phyloP scores from a whole-genome alignment of 805 yeast species.

The Candida yuanshanica region DNA sequence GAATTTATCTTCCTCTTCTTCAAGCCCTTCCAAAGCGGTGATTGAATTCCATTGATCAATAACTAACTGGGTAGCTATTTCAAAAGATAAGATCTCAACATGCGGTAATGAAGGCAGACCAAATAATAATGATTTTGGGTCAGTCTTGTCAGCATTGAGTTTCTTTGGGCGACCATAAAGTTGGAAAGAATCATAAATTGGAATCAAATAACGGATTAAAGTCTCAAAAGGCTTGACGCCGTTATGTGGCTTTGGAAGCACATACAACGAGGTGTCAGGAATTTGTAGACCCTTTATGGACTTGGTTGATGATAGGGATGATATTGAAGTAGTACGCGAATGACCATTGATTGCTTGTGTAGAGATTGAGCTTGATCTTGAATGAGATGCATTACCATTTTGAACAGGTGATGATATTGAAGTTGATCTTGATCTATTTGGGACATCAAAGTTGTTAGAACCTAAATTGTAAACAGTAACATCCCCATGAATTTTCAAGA shows the following conservation, averaged over 20 bases:
- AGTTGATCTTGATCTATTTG: conserved; percentile 7
- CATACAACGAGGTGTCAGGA: conserved; percentile 31
- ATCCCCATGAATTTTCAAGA: conserved; percentile 52
- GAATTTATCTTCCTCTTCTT: conserved; percentile 1
- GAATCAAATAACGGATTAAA: conserved; percentile 63
- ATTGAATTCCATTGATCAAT: conserved; percentile 15
- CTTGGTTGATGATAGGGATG: conserved; percentile 8
- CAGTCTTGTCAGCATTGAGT: conserved; percentile 66
- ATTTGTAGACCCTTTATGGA: conserved; percentile 7
- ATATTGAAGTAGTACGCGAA: conserved; percentile 7
- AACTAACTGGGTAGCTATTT: conserved; percentile 9
- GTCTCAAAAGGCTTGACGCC: conserved; percentile 71
- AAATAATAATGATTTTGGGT: conserved; percentile 60
- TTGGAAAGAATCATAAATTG: conserved; percentile 63
- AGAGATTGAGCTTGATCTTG: conserved; percentile 4
- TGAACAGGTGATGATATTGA: conserved; percentile 2
- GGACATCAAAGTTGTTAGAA: background rate
- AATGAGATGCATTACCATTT: background rate
- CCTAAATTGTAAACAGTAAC: conserved; percentile 32
- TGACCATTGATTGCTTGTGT: conserved; percentile 3
- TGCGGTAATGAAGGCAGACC: conserved; percentile 73
- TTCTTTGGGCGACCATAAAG: conserved; percentile 73
- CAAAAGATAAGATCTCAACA: conserved; percentile 43
- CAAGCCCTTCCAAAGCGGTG: background rate
- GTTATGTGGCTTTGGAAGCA: conserved; percentile 67